Evolutionary conservation across 2,329 filamentous ascomycete species (phyloP).

Genomic region (Fusarium lateritium): DNA sequence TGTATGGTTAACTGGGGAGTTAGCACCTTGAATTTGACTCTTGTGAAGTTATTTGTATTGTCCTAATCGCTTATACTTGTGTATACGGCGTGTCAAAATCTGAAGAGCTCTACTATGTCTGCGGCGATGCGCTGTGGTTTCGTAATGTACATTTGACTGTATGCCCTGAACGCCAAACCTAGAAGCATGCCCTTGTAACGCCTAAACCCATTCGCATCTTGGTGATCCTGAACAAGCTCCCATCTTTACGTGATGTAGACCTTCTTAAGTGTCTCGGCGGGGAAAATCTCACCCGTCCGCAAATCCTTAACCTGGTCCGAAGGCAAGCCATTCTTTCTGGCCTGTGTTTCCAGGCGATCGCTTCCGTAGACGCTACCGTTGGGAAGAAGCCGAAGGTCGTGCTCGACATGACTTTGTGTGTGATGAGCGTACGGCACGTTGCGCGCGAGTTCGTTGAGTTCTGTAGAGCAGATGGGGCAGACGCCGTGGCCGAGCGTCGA

Average conservation of each 20-base stretch:
- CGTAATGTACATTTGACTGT: conserved; percentile 14
- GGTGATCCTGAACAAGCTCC: background rate
- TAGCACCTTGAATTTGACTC: conserved; percentile 38
- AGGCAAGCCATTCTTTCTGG: conserved; percentile 81
- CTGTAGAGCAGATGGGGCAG: conserved; percentile 95
- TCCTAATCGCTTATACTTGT: background rate
- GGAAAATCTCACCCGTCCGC: conserved; percentile 78
- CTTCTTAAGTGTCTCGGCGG: conserved; percentile 78
- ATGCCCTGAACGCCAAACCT: conserved; percentile 2
- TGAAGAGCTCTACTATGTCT: background rate
- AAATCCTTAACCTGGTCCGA: conserved; percentile 81
- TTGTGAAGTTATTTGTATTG: conserved; percentile 12
- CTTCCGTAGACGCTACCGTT: conserved; percentile 89
- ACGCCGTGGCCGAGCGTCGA: conserved; percentile 77
- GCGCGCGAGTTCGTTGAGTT: conserved; percentile 91
- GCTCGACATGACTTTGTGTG: conserved; percentile 92
- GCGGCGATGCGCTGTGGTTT: background rate
- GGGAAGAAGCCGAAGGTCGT: conserved; percentile 87
- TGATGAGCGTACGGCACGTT: conserved; percentile 96
- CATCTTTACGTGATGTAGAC: conserved; percentile 84
- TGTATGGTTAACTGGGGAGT: conserved; percentile 45
- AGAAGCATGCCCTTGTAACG: background rate
- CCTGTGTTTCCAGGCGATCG: conserved; percentile 80
- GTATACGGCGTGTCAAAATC: background rate
- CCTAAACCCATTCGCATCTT: background rate